phyloP scores from a whole-genome alignment of 2,329 filamentous ascomycete genomes.

The Neoascochyta sp. region DNA sequence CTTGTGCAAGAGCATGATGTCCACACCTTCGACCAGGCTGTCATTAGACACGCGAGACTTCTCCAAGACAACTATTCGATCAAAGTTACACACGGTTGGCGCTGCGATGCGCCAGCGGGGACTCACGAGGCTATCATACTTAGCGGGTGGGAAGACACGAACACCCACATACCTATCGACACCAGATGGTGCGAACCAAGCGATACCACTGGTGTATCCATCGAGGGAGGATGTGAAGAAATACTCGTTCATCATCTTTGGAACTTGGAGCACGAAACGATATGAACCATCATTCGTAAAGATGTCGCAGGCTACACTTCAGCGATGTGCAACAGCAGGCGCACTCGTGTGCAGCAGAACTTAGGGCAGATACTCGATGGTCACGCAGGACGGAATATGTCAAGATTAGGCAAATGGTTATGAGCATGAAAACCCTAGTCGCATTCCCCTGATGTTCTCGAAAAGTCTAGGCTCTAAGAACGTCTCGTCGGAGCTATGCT shows the following conservation, averaged over 20 bases:
- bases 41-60: conserved; percentile 11
- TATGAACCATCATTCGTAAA: conserved; percentile 2
- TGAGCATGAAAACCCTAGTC: no score
- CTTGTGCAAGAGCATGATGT: conserved; percentile 9
- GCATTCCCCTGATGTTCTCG: no score
- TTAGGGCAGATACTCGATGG: no score
- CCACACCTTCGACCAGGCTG: conserved; percentile 12
- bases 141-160: conserved; percentile 17
- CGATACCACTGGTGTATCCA: conserved; percentile 6
- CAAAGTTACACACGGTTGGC: conserved; percentile 21
- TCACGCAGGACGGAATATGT: no score
- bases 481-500: no score
- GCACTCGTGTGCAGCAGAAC: no score
- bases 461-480: no score
- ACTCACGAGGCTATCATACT: conserved; percentile 23
- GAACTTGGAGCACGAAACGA: conserved; percentile 17
- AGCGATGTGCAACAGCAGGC: no score
- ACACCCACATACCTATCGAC: conserved; percentile 15
- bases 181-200: conserved; percentile 4
- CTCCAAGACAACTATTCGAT: conserved; percentile 13
- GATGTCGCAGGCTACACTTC: no score
- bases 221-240: conserved; percentile 9
- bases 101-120: conserved; percentile 19
- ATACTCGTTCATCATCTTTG: conserved; percentile 14
- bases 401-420: no score